phyloP scores from a whole-genome alignment of 306 rosid genomes.

The Rosa multiflora region DNA sequence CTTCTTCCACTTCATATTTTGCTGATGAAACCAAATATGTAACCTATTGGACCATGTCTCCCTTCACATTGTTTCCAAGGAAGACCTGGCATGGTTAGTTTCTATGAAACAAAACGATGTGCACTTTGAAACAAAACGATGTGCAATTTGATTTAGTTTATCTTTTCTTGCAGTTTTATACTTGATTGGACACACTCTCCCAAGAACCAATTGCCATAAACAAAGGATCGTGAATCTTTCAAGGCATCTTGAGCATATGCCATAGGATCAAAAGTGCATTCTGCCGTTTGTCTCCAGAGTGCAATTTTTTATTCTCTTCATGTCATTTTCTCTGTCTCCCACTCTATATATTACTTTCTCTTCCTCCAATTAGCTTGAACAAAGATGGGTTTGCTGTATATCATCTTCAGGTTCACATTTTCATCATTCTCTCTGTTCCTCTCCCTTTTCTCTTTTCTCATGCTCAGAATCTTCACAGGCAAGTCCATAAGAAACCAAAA shows the following conservation, averaged over 20 bases:
- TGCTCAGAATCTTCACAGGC: constrained; percentile 33
- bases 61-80: too few relatives aligned
- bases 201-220: neutral
- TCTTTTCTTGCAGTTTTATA: too few relatives aligned
- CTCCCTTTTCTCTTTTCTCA: constrained; percentile 26
- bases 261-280: neutral
- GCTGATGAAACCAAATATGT: too few relatives aligned
- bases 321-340: neutral
- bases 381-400: constrained; percentile 36
- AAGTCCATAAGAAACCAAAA: constrained; percentile 50
- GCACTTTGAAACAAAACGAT: neutral
- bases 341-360: neutral
- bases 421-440: constrained; percentile 26
- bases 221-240: neutral
- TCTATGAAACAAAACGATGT: neutral
- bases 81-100: neutral
- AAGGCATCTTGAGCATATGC: neutral
- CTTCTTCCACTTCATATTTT: too few relatives aligned
- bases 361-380: neutral
- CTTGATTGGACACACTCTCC: neutral
- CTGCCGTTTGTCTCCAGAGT: neutral
- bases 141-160: neutral
- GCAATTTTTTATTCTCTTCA: neutral
- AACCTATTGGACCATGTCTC: too few relatives aligned
- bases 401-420: constrained; percentile 33